Conservation (phyloP, 805 yeast genomes). For the Zygotorulaspora sp. region DNA sequence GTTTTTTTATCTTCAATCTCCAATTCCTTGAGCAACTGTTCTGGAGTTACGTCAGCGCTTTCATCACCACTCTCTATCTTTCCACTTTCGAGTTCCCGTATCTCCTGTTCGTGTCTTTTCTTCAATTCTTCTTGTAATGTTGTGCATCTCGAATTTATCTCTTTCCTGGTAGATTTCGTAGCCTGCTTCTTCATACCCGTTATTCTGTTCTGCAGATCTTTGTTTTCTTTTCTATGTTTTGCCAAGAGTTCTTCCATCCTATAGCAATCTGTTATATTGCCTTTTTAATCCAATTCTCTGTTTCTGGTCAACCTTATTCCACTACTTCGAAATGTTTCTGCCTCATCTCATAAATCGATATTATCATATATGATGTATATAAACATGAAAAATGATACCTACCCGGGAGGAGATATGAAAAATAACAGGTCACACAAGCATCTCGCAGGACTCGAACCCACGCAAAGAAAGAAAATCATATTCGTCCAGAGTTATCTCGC, state of each 20-base stretch:
- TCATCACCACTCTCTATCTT: slow-evolving; percentile 25
- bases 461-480: too few species aligned
- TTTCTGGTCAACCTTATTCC: too few species aligned
- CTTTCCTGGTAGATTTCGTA: slow-evolving; percentile 70
- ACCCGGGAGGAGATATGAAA: too few species aligned
- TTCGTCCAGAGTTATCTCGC: too few species aligned
- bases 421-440: too few species aligned
- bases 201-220: slow-evolving; percentile 59
- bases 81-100: slow-evolving; percentile 25
- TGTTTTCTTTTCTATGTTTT: slow-evolving; percentile 64
- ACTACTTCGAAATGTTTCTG: too few species aligned
- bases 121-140: slow-evolving; percentile 55
- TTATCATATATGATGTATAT: too few species aligned
- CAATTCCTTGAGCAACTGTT: slow-evolving; percentile 56
- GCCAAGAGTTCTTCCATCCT: slow-evolving; percentile 26
- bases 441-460: too few species aligned
- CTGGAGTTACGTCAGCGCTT: slow-evolving; percentile 60
- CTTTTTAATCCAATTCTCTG: too few species aligned
- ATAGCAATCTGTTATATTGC: too few species aligned
- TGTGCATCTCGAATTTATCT: slow-evolving; percentile 54
- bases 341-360: too few species aligned
- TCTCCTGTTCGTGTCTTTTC: slow-evolving; percentile 51
- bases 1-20: slow-evolving; percentile 38
- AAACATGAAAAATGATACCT: too few species aligned
- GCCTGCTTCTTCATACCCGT: slow-evolving; percentile 83